Base-by-base conservation (phyloP, 805 yeast species). In the Candida broadrunensis region DNA sequence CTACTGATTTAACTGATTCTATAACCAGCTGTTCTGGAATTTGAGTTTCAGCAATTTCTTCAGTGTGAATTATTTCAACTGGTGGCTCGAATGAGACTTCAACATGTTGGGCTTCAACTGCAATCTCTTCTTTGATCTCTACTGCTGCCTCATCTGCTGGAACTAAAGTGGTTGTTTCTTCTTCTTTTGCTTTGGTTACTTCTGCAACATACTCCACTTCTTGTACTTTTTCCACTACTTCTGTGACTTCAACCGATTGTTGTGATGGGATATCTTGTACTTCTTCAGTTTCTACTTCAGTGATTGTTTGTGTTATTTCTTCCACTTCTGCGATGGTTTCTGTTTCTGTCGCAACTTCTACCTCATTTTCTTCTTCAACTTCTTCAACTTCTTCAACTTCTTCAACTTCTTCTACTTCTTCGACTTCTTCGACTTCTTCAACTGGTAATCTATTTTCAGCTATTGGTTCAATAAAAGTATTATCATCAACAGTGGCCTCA, bases 321-420 rank as follows among this genome's bases (percentile, higher is more conserved):
- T 31, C 18, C 19, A 19, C 35, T 11, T 18, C 16, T 33, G 6
- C 35, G 5, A 5, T 14, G 16, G 15, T 31, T 24, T 32, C 25
- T n/a, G 4, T 25, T n/a, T 21, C 38, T 16, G 4, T 36, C 14
- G n/a, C 30, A 29, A 21, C 5, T 24, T 30, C 35, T 19, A 20
- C 36, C 15, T 15, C 37, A 14, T 33, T 5, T 23, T 44, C 48
- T 18, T 23, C 36, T 32, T 24, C 29, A n/a, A 24, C 42, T 29
- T 36, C 38, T 3, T 23, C 7, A 27, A 18, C 26, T 17, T 38
- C 41, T 38, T 45, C 46, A 18, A 25, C 26, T 36, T 36, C 47
- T 31, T n/a, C 27, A 5, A 7, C 24, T 21, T 21, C 5, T 15
- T 17, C 19, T 5, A 6, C 8, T 5, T 8, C 12, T 5, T 14